phyloP scores from a whole-genome alignment of 805 yeast species.

The Hanseniaspora singularis region DNA sequence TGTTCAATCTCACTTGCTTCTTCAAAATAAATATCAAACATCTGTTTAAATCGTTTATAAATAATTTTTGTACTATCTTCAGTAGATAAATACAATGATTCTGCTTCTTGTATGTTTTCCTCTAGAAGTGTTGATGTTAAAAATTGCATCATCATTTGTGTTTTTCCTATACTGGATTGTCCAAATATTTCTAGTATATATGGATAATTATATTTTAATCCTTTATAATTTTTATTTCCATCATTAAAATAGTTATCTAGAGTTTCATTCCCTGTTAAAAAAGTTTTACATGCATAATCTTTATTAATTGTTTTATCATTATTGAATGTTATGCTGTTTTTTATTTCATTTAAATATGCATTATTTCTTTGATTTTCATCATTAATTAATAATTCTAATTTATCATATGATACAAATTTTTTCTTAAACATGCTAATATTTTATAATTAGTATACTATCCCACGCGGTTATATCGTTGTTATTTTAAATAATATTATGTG shows the following conservation, averaged over 20 bases:
- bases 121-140: not conserved
- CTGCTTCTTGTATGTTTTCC: not conserved
- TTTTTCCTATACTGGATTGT: slow-evolving; percentile 12
- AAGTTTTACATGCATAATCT: not conserved
- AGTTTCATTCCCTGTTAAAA: not conserved
- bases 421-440: not conserved
- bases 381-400: not conserved
- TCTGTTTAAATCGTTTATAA: slow-evolving; percentile 11
- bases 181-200: slow-evolving; percentile 12
- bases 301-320: not conserved
- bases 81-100: slow-evolving; percentile 5
- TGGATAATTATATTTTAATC: slow-evolving; percentile 6
- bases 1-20: not conserved
- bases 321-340: not conserved
- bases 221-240: not conserved
- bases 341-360: not conserved
- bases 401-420: not conserved
- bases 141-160: slow-evolving; percentile 12
- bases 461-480: too few relatives aligned
- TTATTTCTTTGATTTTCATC: not conserved
- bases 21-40: slow-evolving; percentile 5
- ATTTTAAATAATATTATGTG: too few relatives aligned
- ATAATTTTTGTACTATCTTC: slow-evolving; percentile 11
- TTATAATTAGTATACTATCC: too few relatives aligned
- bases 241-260: not conserved